A percentile compares a stretch with the other conserved stretches of the same genome.
Evolutionary conservation across 2,329 filamentous ascomycete species (phyloP).

Genomic region (Claviceps digitariae): DNA sequence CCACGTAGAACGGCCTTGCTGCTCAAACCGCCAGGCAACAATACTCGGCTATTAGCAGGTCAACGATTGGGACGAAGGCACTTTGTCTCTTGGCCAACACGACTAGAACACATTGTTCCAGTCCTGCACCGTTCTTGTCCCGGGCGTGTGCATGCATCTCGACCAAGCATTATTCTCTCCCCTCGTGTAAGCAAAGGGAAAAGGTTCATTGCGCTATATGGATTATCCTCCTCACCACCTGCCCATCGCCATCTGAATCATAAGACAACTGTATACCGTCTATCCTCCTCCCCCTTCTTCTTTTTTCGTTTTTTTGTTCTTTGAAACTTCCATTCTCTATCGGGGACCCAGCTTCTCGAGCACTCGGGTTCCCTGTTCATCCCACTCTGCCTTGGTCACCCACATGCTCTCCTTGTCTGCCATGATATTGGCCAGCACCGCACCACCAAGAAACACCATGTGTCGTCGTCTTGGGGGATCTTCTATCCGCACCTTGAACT

Average conservation of each 20-base stretch:
- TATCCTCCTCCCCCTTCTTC: no score
- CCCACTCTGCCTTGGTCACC: conserved; percentile 95
- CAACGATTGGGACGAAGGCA: no score
- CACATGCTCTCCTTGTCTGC: conserved; percentile 98
- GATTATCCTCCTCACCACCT: background rate
- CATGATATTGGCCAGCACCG: conserved; percentile 96
- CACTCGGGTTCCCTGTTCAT: conserved; percentile 73
- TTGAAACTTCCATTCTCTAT: conserved; percentile 23
- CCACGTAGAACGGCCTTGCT: no score
- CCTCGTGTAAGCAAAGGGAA: background rate
- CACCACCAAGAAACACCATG: conserved; percentile 98
- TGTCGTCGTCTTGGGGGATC: conserved; percentile 90
- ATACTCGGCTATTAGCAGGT: no score
- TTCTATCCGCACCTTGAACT: conserved; percentile 99
- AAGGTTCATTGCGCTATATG: background rate
- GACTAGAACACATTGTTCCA: no score
- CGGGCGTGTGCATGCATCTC: no score
- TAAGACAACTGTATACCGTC: background rate
- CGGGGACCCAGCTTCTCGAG: conserved; percentile 89
- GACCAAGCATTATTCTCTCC: background rate
- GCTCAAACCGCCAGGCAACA: no score
- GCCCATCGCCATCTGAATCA: background rate
- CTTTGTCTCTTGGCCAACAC: no score
- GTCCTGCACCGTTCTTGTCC: no score
- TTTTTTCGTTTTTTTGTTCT: no score